Evolutionary conservation across 176 grass and related monocot species (phyloP).

Genomic region (Dendrocalamus sinicus): DNA sequence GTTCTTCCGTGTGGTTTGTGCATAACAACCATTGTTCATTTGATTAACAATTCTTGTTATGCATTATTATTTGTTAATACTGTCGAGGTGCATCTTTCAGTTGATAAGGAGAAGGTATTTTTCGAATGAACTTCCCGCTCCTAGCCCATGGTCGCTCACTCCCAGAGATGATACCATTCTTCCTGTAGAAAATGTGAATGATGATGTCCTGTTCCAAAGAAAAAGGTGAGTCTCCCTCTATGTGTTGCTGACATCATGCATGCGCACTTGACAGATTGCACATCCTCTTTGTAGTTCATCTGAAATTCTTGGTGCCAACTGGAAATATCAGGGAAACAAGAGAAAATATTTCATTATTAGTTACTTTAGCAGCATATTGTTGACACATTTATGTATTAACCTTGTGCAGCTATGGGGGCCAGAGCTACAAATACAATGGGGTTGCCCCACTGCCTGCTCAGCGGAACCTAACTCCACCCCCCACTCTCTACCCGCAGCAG

Average conservation of each 20-base stretch:
- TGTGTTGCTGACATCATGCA: neutral
- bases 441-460: conserved; percentile 72
- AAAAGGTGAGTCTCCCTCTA: conserved; percentile 53
- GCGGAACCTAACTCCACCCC: conserved; percentile 74
- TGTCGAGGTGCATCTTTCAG: conserved; percentile 58
- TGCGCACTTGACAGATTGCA: neutral
- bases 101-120: conserved; percentile 98
- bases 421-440: conserved; percentile 74
- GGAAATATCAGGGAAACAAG: conserved; percentile 8
- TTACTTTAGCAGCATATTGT: neutral
- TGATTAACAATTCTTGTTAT: conserved; percentile 22
- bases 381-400: neutral
- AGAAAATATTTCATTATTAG: conserved; percentile 1
- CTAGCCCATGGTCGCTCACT: conserved; percentile 69
- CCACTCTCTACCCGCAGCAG: conserved; percentile 79
- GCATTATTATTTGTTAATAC: conserved; percentile 32
- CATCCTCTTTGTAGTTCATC: conserved; percentile 4
- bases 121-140: conserved; percentile 75
- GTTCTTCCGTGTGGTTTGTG: conserved; percentile 90
- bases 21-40: conserved; percentile 31
- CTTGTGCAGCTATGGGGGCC: conserved; percentile 56
- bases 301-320: neutral
- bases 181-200: conserved; percentile 67
- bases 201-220: conserved; percentile 79
- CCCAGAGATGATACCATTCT: conserved; percentile 58